Evolutionary conservation across 140 eudicot genomes (phyloP).

Genomic region (Ambrosia hybrid): DNA sequence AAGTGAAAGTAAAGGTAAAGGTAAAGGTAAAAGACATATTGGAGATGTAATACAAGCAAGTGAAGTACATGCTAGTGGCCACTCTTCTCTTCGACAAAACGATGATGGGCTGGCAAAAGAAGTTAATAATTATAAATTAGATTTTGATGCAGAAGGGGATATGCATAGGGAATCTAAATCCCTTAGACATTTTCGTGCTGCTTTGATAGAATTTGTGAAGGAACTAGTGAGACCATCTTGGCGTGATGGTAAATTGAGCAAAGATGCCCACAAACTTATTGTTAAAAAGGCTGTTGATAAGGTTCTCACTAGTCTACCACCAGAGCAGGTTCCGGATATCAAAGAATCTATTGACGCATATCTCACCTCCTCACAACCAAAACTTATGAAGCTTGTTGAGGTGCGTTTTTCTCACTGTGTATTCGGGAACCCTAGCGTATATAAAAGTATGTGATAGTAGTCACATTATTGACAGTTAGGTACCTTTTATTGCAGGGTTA

Average conservation of each 20-base stretch:
- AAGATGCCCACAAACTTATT: slow-evolving; percentile 71
- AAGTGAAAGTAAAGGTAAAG: slow-evolving; percentile 35
- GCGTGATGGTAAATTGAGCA: slow-evolving; percentile 80
- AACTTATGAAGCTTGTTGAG: slow-evolving; percentile 88
- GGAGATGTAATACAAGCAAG: slow-evolving; percentile 38
- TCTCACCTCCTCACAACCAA: slow-evolving; percentile 55
- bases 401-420: slow-evolving; percentile 50
- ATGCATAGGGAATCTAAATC: slow-evolving; percentile 55
- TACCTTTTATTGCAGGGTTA: slow-evolving; percentile 68
- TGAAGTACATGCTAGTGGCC: slow-evolving; percentile 22
- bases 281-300: slow-evolving; percentile 81
- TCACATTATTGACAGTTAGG: slow-evolving; percentile 27
- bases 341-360: slow-evolving; percentile 55
- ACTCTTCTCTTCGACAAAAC: slow-evolving; percentile 22
- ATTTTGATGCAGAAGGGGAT: slow-evolving; percentile 43
- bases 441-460: not conserved
- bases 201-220: slow-evolving; percentile 80
- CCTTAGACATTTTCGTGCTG: slow-evolving; percentile 65
- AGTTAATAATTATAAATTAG: slow-evolving; percentile 35
- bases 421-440: not conserved
- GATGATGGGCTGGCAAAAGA: slow-evolving; percentile 33
- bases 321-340: slow-evolving; percentile 61
- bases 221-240: slow-evolving; percentile 80
- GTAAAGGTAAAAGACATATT: slow-evolving; percentile 33
- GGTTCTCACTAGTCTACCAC: slow-evolving; percentile 54